Evolutionary conservation across 2,329 filamentous ascomycete species (phyloP), one percentile per base, ranked within the genome.

Genomic region (Alternaria consortialis): DNA sequence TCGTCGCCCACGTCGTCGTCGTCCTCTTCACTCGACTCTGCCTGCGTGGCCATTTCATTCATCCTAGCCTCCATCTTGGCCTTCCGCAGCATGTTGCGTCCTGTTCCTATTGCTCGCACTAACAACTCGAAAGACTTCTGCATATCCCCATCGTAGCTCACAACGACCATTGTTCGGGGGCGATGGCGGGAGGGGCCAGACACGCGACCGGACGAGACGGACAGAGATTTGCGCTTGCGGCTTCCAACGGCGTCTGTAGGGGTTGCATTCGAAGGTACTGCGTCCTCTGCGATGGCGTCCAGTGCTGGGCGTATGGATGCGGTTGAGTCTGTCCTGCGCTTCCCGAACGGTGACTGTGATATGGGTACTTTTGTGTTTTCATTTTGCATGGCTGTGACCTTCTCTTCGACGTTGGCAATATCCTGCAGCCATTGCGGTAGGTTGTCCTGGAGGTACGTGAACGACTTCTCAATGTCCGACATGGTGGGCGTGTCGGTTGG

Each of bases 141-240:
- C 4, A 96, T 90, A 63, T 92, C 90, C 68, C 91, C 92, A 75
- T 97, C 94, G 75, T 97, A 97, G 79, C 93, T 94, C n/a, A 97
- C 91, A 40, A 95, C 89, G 47, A 94, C 90, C 84, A 92, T 91
- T 58, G 85, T 89, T 66, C 90, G 87, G 4, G 88, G 88, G 56
- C 91, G 88, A 75, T 90, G 91, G 63, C 88, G 87, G 11, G 82
- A 77, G 1, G 82, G 80, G 4, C 77, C 79, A 7, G 79, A 80
- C 7, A 70, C 66, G 42, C 74, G 71, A 17, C 74, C 79, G 4
- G 81, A 83, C 7, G 72, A 66, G 23, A 79, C 67, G 4, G 82
- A 83, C 1, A 74, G 71, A 7, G 80, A 78, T 70, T 83, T 83
- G 40, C 81, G 77, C 69, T 84, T 83, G 46, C 73, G 72, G 15